Base-by-base conservation (phyloP, 305 asterid species). In the Fraxinus sp. region DNA sequence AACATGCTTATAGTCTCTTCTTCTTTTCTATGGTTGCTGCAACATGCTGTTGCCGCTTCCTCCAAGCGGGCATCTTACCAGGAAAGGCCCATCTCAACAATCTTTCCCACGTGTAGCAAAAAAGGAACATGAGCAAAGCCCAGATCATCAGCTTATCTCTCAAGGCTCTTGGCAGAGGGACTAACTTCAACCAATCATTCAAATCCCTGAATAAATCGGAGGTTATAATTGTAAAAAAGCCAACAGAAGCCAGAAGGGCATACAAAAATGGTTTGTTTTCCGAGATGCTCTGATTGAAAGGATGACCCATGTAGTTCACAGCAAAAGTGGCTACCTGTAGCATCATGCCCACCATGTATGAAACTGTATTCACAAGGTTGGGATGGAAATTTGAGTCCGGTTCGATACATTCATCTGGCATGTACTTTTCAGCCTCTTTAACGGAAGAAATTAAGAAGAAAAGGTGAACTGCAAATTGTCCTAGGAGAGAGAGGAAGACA, bases 261-360 rank as follows among this genome's bases (percentile, higher is more conserved):
- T 86, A 89, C 79, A 68, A 35, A 81, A 96, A 96, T 0, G 98
- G 98, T 80, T 83, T 91, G 89, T 94, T 96, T 80, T 96, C 97
- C 0, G 95, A 86, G 75, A 96, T 94, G 86, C 99, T 94, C 91
- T 96, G 97, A 35, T 96, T 96, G 89, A 96, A 96, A 74, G 98
- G 99, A 83, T 94, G 99, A 11, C 99, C 99, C 97, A 96, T 96
- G 80, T 96, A 96, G 91, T 96, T 96, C 84, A 96, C 99, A 9
- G 99, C 98, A 85, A 96, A 96, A 6, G 99, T 96, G 44, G 99
- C 99, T 35, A 96, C 99, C 86, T 96, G 99, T 18, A 96, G 93
- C 98, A 96, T 96, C 97, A 96, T 80, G 49, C 97, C 92, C 68
- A 94, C 99, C 99, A 96, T 96, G 90, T 96, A 96, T 0, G 99